Base-by-base conservation (phyloP, 2,329 filamentous ascomycete species). In the Scedosporium minutisporum region DNA sequence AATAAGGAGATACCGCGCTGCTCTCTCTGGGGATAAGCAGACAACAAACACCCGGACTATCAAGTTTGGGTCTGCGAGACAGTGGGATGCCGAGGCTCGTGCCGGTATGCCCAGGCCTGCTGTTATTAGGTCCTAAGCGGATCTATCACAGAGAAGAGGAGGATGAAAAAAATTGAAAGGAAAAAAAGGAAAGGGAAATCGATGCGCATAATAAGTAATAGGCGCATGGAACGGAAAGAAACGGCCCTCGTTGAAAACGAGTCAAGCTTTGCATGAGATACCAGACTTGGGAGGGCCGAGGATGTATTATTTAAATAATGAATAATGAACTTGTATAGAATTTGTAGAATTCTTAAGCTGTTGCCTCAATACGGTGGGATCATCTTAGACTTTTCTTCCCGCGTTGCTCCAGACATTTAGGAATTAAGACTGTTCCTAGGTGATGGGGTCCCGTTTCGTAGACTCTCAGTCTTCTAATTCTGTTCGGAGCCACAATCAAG, bases 231-330 rank as follows among this genome's bases (percentile, higher is more conserved):
- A 48, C 18, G 44, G 44, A 48, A 48, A 18, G 16, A 6, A 12
- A 48, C 44, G 44, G 44, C 44, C 44, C 44, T 48, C 44, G 51
- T 14, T 14, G 18, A 55, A 55, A 55, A 38, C 33, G 33, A 38
- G 51, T 55, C 51, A 55, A 23, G 51, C 51, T 23, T 55, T 55
- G 51, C 51, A 55, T 55, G 21, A 55, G 51, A 55, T 55, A 55
- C 51, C 51, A 55, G 51, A 55, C 51, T 55, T 55, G 18, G 51
- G 18, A 23, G 51, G 51, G 44, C 44, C 21, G 44, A n/a, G 7
- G 44, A n/a, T n/a, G n/a, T 7, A 48, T 21, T 38, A 38, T 38
- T 38, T 38, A 3, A 3, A 38, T 38, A 9, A 38, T 14, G 33
- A 38, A 38, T 38, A 10, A 38, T 12, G 33, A 38, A 12, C 33